Percentiles rank a stretch among this genome's conserved stretches.
Evolutionary conservation across 2,329 filamentous ascomycete genomes (phyloP).

Genomic region (Botrytis aclada): DNA sequence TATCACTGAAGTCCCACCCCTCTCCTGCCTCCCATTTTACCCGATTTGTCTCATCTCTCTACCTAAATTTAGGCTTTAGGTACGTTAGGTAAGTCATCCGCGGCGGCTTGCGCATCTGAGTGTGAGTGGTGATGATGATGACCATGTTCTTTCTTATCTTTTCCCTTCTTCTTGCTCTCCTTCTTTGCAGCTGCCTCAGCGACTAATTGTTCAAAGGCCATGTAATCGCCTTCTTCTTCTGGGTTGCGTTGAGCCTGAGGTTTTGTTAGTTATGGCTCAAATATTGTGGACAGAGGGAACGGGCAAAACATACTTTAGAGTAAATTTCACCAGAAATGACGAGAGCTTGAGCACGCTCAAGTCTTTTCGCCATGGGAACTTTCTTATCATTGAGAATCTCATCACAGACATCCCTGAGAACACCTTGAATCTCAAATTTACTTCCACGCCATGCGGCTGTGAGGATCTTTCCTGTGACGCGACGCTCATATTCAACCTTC

Average conservation of each 20-base stretch:
- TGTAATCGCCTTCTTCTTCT: constrained; percentile 97
- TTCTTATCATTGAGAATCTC: constrained; percentile 75
- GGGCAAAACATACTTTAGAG: constrained; percentile 62
- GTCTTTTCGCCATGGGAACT: constrained; percentile 75
- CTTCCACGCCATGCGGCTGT: constrained; percentile 94
- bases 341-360: constrained; percentile 88
- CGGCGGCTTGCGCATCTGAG: constrained; percentile 33
- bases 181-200: constrained; percentile 96
- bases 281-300: too few relatives aligned
- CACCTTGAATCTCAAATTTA: constrained; percentile 97
- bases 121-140: constrained; percentile 40
- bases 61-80: constrained; percentile 31
- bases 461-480: constrained; percentile 95
- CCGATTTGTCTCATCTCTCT: neutral
- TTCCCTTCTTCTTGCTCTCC: constrained; percentile 69
- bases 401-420: constrained; percentile 92
- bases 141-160: constrained; percentile 44
- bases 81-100: constrained; percentile 43
- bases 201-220: constrained; percentile 97
- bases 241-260: constrained; percentile 77
- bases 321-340: constrained; percentile 88
- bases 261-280: constrained; percentile 18
- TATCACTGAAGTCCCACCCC: neutral
- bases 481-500: constrained; percentile 90
- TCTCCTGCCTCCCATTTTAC: too few relatives aligned